Conservation (phyloP, 768 basidiomycete genomes). For the Pisolithus sp. region DNA sequence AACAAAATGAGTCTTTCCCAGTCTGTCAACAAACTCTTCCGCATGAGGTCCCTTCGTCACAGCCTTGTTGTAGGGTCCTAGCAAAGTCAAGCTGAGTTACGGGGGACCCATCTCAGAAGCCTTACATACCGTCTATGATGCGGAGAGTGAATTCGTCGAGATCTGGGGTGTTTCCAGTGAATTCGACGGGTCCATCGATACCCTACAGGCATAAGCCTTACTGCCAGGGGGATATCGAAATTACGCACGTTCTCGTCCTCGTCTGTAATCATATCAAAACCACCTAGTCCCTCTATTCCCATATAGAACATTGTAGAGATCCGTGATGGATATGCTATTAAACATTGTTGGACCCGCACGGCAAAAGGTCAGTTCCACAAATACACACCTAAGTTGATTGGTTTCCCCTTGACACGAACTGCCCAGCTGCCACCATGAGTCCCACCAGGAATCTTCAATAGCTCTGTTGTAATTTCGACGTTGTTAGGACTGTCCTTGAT, state of each 20-base stretch:
- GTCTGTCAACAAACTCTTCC: constrained; percentile 48
- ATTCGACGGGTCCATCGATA: constrained; percentile 58
- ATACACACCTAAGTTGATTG: constrained; percentile 53
- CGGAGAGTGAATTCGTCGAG: constrained; percentile 79
- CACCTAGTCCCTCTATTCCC: constrained; percentile 83
- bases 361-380: neutral
- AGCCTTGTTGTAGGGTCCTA: constrained; percentile 55
- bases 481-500: constrained; percentile 79
- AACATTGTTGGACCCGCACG: constrained; percentile 21
- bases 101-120: neutral
- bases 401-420: constrained; percentile 74
- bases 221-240: neutral
- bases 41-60: constrained; percentile 52
- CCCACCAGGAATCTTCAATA: constrained; percentile 81
- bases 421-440: constrained; percentile 86
- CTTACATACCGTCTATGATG: constrained; percentile 61
- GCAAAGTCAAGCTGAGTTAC: constrained; percentile 6
- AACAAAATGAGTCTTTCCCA: constrained; percentile 66
- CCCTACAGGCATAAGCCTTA: constrained; percentile 45
- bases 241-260: constrained; percentile 63
- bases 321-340: constrained; percentile 43
- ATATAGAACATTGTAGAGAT: constrained; percentile 82
- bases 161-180: constrained; percentile 70
- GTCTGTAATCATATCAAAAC: constrained; percentile 71
- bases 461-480: constrained; percentile 75